Conservation (phyloP, 331 rosid genomes). For the Telfairia occidentalis region DNA sequence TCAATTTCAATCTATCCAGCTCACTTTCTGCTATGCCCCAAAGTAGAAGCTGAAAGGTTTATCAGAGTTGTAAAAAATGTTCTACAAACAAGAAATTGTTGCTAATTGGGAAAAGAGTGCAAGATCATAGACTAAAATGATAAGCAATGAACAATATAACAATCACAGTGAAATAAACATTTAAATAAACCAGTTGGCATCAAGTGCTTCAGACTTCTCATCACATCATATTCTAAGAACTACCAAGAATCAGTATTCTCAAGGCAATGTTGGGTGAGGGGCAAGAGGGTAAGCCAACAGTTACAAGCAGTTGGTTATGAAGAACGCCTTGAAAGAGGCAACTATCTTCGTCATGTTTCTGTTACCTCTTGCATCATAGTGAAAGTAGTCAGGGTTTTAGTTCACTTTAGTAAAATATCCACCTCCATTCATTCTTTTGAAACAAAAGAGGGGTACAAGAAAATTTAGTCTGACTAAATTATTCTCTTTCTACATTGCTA, state of each 20-base stretch:
- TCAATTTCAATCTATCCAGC: constrained; percentile 46
- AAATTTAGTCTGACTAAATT: not conserved
- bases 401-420: not conserved
- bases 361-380: not conserved
- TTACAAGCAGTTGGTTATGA: not conserved
- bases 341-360: not conserved
- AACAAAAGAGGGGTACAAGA: not conserved
- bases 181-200: not conserved
- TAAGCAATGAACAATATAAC: not conserved
- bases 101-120: not conserved
- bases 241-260: not conserved
- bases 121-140: not conserved
- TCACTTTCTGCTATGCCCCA: constrained; percentile 47
- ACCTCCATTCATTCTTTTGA: not conserved
- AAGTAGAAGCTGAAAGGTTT: constrained; percentile 55
- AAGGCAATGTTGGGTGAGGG: not conserved
- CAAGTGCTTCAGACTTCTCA: not conserved
- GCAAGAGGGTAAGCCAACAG: not conserved
- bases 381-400: not conserved
- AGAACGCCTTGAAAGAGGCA: not conserved
- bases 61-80: constrained; percentile 19
- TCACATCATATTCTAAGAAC: not conserved
- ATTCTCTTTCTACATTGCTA: no score
- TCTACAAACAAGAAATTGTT: not conserved
- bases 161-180: not conserved